phyloP scores from a whole-genome alignment of 2,329 filamentous ascomycete genomes.

The Metarhizium robertsii region DNA sequence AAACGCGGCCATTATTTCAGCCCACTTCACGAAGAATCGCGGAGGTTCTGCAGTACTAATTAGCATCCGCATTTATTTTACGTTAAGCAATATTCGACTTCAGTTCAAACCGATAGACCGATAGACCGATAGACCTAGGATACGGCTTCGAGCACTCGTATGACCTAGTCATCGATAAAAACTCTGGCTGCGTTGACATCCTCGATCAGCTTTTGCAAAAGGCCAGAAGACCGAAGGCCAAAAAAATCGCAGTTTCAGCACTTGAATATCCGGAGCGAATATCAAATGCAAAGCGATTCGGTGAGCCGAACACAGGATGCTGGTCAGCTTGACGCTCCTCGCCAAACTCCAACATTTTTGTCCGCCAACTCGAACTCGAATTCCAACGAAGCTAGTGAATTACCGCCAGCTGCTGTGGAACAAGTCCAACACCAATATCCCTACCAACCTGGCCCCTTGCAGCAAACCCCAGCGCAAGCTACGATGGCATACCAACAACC shows the following conservation, averaged over 20 bases:
- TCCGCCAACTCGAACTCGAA: background rate
- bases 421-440: background rate
- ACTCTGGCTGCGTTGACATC: no score
- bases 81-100: no score
- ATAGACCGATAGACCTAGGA: no score
- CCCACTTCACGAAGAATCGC: background rate
- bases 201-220: no score
- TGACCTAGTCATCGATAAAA: no score
- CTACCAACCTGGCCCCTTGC: background rate
- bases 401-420: background rate
- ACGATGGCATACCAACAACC: constrained; percentile 27
- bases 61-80: no score
- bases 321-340: background rate
- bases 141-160: no score
- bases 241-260: background rate
- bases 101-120: no score
- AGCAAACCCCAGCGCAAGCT: constrained; percentile 20
- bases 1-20: background rate
- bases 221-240: no score
- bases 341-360: background rate
- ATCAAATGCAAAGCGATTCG: background rate
- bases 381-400: background rate
- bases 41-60: no score
- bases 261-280: background rate
- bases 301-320: background rate